phyloP scores from a whole-genome alignment of 306 rosid genomes.

The Vigna mungo region DNA sequence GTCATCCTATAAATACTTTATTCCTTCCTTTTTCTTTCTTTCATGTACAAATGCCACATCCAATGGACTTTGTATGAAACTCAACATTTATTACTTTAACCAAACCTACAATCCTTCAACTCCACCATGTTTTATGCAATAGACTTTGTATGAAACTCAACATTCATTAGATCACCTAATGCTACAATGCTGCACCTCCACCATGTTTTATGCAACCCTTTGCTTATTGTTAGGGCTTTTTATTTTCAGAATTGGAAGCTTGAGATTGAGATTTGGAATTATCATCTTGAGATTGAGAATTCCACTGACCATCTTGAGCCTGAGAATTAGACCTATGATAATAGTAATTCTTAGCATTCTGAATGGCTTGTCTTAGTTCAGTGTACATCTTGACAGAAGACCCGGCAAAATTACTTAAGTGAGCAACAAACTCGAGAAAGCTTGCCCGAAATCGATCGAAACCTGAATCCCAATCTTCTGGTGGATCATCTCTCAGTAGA shows the following conservation, averaged over 20 bases:
- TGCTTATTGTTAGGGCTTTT: conserved; percentile 3
- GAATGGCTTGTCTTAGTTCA: conserved; percentile 59
- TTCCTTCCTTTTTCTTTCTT: conserved; percentile 43
- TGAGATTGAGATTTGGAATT: conserved; percentile 51
- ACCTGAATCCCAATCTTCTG: conserved; percentile 58
- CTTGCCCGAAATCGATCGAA: conserved; percentile 64
- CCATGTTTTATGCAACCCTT: conserved; percentile 1
- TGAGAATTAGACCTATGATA: conserved; percentile 40
- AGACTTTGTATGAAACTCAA: conserved; percentile 41
- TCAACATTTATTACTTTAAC: conserved; percentile 25
- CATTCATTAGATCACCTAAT: conserved; percentile 9
- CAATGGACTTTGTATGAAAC: conserved; percentile 41
- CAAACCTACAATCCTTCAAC: conserved; percentile 28
- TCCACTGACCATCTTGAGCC: conserved; percentile 41
- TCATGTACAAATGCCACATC: conserved; percentile 51
- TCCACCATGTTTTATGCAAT: conserved; percentile 8
- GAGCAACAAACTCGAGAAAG: conserved; percentile 59
- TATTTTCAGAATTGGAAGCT: conserved; percentile 34
- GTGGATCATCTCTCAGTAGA: conserved; percentile 53
- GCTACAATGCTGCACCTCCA: conserved; percentile 30
- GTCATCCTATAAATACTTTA: conserved; percentile 23
- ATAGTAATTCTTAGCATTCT: conserved; percentile 43
- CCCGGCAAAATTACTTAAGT: conserved; percentile 61
- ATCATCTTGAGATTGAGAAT: conserved; percentile 49
- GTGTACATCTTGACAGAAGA: conserved; percentile 65